phyloP scores from a whole-genome alignment of 441 rosid species.

The Euphorbia corollata region DNA sequence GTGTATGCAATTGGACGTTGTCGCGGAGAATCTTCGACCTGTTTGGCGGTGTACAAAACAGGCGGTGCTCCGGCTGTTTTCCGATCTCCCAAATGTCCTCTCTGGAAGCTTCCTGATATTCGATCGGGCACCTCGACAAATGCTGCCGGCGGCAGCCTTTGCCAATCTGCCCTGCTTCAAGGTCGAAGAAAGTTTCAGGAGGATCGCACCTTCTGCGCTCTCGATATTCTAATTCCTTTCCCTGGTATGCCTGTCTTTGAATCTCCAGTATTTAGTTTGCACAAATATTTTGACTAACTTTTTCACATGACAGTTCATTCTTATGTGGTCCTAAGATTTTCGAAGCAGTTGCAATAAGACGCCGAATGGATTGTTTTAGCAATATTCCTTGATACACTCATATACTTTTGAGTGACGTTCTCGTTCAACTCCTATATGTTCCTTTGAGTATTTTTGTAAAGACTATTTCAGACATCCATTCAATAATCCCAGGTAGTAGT shows the following conservation, averaged over 20 bases:
- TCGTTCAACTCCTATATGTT: not conserved
- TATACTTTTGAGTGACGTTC: not conserved
- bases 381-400: not conserved
- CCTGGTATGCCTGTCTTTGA: conserved; percentile 38
- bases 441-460: not conserved
- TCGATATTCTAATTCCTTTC: conserved; percentile 71
- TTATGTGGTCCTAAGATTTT: not conserved
- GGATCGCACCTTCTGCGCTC: conserved; percentile 78
- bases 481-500: not conserved
- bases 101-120: conserved; percentile 61
- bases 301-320: not conserved
- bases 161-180: conserved; percentile 62
- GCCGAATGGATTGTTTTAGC: not conserved
- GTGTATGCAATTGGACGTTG: conserved; percentile 13
- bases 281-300: not conserved
- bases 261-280: not conserved
- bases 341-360: not conserved
- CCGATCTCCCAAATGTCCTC: conserved; percentile 83
- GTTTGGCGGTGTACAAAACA: conserved; percentile 67
- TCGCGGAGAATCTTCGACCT: conserved; percentile 65
- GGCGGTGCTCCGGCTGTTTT: conserved; percentile 96
- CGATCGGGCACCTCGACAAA: conserved; percentile 29
- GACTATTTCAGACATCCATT: not conserved
- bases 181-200: conserved; percentile 77
- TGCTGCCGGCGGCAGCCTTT: conserved; percentile 28